These are phyloP conservation scores for Nakazawaea pomicola DNA, from an alignment of 805 yeast genomes.

Conservation along the genomic window DNA sequence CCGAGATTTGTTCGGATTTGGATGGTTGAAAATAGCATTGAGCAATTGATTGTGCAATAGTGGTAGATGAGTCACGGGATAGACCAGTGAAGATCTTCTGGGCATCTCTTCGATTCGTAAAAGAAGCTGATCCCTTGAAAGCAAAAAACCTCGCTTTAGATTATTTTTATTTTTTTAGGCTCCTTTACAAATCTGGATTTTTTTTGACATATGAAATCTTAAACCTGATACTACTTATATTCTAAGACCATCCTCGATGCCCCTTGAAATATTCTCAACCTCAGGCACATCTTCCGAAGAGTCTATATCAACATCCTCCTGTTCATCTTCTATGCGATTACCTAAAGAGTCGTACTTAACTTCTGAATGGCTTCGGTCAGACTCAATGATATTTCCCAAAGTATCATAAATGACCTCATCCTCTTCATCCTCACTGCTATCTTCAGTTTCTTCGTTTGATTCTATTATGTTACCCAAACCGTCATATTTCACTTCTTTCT, in stretches of 20 bases:
- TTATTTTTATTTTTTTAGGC: too few relatives aligned
- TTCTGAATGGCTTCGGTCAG: too few relatives aligned
- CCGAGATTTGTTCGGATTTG: conserved; percentile 42
- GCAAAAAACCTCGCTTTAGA: too few relatives aligned
- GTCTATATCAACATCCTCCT: too few relatives aligned
- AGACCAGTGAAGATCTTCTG: conserved; percentile 10
- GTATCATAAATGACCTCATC: conserved; percentile 17
- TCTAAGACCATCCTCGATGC: too few relatives aligned
- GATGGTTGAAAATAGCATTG: conserved; percentile 63
- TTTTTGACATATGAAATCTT: too few relatives aligned
- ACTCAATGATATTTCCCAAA: conserved; percentile 16
- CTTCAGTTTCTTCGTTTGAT: conserved; percentile 16
- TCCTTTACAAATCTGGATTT: too few relatives aligned
- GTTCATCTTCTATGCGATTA: conserved; percentile 18
- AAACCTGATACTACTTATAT: too few relatives aligned
- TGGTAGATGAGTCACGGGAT: conserved; percentile 36
- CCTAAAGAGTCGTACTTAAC: conserved; percentile 14
- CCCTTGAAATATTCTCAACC: too few relatives aligned
- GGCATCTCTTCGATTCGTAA: conserved; percentile 7
- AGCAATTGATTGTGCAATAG: conserved; percentile 56
- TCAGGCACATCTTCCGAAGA: too few relatives aligned
- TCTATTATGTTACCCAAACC: conserved; percentile 16
- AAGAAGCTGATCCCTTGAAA: too few relatives aligned
- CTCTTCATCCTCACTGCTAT: conserved; percentile 19
- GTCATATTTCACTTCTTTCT: conserved; percentile 40